Conservation (phyloP, 1,139 yeast species). For the Blastobotrys persicus region DNA sequence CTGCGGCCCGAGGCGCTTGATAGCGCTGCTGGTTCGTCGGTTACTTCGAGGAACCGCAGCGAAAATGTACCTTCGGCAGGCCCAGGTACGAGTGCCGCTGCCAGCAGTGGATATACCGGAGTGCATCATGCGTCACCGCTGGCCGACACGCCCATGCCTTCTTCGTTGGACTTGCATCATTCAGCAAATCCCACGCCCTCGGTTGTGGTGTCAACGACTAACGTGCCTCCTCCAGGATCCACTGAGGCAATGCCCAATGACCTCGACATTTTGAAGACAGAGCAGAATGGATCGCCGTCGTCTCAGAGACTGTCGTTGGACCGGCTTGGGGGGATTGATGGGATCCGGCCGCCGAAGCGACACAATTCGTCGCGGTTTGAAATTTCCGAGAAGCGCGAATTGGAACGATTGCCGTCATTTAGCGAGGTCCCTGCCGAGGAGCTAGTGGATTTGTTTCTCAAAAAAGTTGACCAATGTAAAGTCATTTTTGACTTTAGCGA, state of each 20-base stretch:
- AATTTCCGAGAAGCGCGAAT: slow-evolving; percentile 65
- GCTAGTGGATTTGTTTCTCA: slow-evolving; percentile 75
- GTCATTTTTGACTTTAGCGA: slow-evolving; percentile 91
- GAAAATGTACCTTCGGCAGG: slow-evolving; percentile 11
- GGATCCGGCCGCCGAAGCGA: slow-evolving; percentile 77
- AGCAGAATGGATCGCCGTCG: slow-evolving; percentile 18
- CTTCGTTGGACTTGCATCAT: slow-evolving; percentile 5
- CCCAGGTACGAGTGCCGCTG: slow-evolving; percentile 7
- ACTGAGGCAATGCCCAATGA: slow-evolving; percentile 42
- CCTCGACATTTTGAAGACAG: slow-evolving; percentile 31
- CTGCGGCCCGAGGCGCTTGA: slow-evolving; percentile 21
- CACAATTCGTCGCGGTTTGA: slow-evolving; percentile 94
- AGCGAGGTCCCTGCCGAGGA: slow-evolving; percentile 89
- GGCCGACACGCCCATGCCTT: slow-evolving; percentile 8
- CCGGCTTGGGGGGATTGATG: slow-evolving; percentile 49
- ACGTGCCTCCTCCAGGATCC: slow-evolving; percentile 38
- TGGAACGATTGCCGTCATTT: slow-evolving; percentile 79
- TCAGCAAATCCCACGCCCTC: slow-evolving; percentile 6
- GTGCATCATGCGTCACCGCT: slow-evolving; percentile 1
- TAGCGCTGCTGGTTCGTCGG: slow-evolving; percentile 14
- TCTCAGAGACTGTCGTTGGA: slow-evolving; percentile 33
- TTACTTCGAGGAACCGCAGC: slow-evolving; percentile 11
- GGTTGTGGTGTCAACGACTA: slow-evolving; percentile 20
- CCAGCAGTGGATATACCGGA: neutral
- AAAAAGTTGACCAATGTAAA: slow-evolving; percentile 92